Evolutionary conservation across 139 green algal genomes (phyloP).

Genomic region (Chlamydomonas asymmetrica): DNA sequence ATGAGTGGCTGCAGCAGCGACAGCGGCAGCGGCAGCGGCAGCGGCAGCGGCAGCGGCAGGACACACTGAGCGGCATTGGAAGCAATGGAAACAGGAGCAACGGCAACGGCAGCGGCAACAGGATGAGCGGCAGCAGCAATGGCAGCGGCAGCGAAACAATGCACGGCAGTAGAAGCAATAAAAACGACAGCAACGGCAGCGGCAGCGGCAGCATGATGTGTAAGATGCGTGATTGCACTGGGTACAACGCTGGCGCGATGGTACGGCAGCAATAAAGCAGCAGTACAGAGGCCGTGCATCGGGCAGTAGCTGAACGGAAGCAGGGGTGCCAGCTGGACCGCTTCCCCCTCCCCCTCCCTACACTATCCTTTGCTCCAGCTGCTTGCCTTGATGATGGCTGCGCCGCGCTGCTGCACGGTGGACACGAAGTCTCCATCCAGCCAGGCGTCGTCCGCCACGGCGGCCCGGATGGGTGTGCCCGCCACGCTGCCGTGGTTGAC

Average conservation of each 20-base stretch:
- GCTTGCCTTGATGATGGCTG: constrained; percentile 94
- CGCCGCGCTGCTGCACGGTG: constrained; percentile 90
- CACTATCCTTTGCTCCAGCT: too few relatives aligned
- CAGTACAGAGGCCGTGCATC: not conserved
- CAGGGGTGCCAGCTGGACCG: too few relatives aligned
- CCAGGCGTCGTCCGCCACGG: constrained; percentile 68
- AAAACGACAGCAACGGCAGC: constrained; percentile 1
- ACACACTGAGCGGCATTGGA: not conserved
- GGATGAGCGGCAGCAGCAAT: not conserved
- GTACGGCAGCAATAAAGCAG: not conserved
- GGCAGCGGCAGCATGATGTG: not conserved
- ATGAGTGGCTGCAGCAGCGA: too few relatives aligned
- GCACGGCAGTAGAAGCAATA: too few relatives aligned
- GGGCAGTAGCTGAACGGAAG: not conserved
- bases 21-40: constrained; percentile 1
- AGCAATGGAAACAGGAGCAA: not conserved
- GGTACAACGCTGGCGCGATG: not conserved
- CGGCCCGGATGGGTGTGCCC: constrained; percentile 73
- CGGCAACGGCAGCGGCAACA: constrained; percentile 6
- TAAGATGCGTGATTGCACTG: not conserved
- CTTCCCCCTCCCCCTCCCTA: too few relatives aligned
- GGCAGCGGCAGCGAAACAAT: not conserved
- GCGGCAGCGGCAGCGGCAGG: not conserved
- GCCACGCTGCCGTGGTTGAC: constrained; percentile 87
- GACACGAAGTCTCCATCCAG: constrained; percentile 88